Evolutionary conservation across 164 flowering plant species (phyloP).

Genomic region (Brasenia schreberi): DNA sequence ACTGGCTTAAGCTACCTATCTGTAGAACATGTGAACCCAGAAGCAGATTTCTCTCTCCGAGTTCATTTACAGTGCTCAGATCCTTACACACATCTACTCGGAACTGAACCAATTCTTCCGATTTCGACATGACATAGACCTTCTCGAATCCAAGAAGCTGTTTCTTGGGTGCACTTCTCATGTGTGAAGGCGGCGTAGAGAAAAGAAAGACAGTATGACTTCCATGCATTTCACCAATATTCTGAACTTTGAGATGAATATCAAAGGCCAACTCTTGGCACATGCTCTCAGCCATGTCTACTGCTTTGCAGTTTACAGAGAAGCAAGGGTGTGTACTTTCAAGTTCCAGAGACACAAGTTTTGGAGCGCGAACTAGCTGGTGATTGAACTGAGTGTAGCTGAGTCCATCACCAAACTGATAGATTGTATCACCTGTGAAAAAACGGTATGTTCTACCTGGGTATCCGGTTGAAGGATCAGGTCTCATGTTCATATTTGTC

Average conservation of each 20-base stretch:
- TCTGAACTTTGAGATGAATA: slow-evolving; percentile 26
- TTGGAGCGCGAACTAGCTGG: slow-evolving; percentile 20
- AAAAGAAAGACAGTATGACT: slow-evolving; percentile 38
- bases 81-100: slow-evolving; percentile 34
- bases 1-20: slow-evolving; percentile 60
- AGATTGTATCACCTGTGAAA: slow-evolving; percentile 35
- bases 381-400: slow-evolving; percentile 45
- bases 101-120: slow-evolving; percentile 16
- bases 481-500: slow-evolving; percentile 64
- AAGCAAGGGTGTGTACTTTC: slow-evolving; percentile 1
- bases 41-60: slow-evolving; percentile 34
- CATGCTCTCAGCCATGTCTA: slow-evolving; percentile 18
- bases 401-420: slow-evolving; percentile 51
- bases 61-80: slow-evolving; percentile 28
- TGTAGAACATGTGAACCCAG: slow-evolving; percentile 44
- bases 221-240: slow-evolving; percentile 31
- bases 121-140: slow-evolving; percentile 26
- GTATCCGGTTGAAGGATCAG: slow-evolving; percentile 20
- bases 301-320: neutral
- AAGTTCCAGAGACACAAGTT: slow-evolving; percentile 12
- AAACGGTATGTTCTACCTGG: slow-evolving; percentile 72
- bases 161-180: slow-evolving; percentile 21
- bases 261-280: slow-evolving; percentile 20
- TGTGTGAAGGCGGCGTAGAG: slow-evolving; percentile 29
- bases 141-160: slow-evolving; percentile 47